Evolutionary conservation across 2,329 filamentous ascomycete species (phyloP).

Genomic region (Fusarium fracticaudum): DNA sequence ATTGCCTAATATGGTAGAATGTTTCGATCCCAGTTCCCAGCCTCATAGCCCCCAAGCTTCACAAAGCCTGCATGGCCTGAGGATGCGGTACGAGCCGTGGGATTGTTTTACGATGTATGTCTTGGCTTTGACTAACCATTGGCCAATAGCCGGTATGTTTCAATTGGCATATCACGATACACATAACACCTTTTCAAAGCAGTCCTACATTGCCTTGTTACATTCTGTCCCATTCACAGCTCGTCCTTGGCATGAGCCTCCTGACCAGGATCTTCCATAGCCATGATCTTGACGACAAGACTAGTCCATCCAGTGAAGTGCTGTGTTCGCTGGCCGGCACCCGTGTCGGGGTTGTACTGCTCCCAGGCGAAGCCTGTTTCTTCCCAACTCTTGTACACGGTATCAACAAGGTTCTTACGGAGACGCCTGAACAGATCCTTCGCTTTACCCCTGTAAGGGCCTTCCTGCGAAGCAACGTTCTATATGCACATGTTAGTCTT

Average conservation of each 20-base stretch:
- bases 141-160: background rate
- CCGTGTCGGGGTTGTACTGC: slow-evolving; percentile 95
- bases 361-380: slow-evolving; percentile 98
- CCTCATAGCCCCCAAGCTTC: slow-evolving; percentile 6
- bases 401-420: slow-evolving; percentile 86
- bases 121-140: background rate
- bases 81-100: slow-evolving; percentile 20
- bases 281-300: slow-evolving; percentile 96
- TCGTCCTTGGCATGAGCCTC: slow-evolving; percentile 55
- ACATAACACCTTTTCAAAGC: background rate
- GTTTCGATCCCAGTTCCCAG: slow-evolving; percentile 7
- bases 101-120: slow-evolving; percentile 12
- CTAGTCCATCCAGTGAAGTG: slow-evolving; percentile 99
- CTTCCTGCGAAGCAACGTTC: slow-evolving; percentile 71
- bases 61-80: slow-evolving; percentile 29
- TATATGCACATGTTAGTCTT: slow-evolving; percentile 46
- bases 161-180: slow-evolving; percentile 7
- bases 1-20: slow-evolving; percentile 23
- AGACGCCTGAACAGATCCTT: slow-evolving; percentile 79
- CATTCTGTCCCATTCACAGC: slow-evolving; percentile 48
- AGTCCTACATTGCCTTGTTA: slow-evolving; percentile 2
- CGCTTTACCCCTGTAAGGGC: slow-evolving; percentile 75
- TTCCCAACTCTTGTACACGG: slow-evolving; percentile 87
- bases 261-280: slow-evolving; percentile 76
- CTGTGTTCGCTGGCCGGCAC: slow-evolving; percentile 92